Evolutionary conservation across 2,329 filamentous ascomycete genomes (phyloP).

Genomic region (Aspergillus sp.): DNA sequence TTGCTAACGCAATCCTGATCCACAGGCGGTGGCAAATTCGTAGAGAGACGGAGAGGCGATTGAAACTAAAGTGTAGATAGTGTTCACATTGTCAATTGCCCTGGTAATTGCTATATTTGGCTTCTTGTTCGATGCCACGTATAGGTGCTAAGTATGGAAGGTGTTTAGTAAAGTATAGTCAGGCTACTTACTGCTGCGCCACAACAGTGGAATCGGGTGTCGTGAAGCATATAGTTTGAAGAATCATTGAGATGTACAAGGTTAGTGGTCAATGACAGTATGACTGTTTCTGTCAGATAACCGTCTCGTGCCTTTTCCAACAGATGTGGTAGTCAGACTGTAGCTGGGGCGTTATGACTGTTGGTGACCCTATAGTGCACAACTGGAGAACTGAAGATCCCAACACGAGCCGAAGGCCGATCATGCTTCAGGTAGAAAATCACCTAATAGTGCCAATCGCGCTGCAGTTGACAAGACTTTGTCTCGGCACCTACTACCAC

Average conservation of each 20-base stretch:
- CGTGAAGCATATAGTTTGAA: background rate
- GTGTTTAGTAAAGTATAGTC: too few species aligned
- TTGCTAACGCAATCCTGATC: background rate
- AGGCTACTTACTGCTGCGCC: background rate
- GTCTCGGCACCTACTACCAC: background rate
- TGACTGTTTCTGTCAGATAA: background rate
- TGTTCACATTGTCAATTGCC: background rate
- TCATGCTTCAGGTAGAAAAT: background rate
- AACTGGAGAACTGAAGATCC: background rate
- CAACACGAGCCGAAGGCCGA: background rate
- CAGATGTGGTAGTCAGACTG: background rate
- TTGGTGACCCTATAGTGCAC: background rate
- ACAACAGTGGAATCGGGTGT: background rate
- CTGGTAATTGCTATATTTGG: background rate
- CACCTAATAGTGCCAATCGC: background rate
- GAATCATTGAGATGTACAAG: too few species aligned
- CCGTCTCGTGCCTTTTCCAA: background rate
- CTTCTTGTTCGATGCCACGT: background rate
- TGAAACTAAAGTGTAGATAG: background rate
- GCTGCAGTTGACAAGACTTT: background rate
- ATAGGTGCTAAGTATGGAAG: background rate
- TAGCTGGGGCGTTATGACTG: background rate
- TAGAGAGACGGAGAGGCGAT: background rate
- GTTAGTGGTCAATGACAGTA: background rate
- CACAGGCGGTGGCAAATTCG: slow-evolving; percentile 5